phyloP scores from a whole-genome alignment of 805 yeast species.

The Myxozyma melibiosi region DNA sequence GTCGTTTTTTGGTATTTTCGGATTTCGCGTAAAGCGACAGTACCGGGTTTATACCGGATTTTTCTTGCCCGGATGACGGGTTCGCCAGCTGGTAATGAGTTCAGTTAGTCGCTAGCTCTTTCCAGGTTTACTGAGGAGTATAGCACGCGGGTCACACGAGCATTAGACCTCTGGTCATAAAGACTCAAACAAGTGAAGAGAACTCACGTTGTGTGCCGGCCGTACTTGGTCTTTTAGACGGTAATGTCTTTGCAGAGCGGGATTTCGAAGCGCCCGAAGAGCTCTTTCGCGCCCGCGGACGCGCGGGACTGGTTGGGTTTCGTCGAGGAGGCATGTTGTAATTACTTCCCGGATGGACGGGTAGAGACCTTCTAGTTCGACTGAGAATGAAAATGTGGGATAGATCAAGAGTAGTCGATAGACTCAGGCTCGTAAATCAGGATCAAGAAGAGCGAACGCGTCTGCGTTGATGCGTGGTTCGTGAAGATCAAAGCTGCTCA shows the following conservation, averaged over 20 bases:
- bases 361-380: no score
- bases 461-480: no score
- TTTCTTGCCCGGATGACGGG: constrained; percentile 52
- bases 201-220: not conserved
- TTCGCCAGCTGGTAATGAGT: constrained; percentile 5
- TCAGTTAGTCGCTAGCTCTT: not conserved
- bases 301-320: not conserved
- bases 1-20: constrained; percentile 97
- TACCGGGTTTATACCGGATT: constrained; percentile 94
- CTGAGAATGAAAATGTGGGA: no score
- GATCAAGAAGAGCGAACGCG: no score
- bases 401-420: no score
- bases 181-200: not conserved
- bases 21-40: constrained; percentile 94
- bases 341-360: not conserved
- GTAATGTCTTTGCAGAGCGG: constrained; percentile 22
- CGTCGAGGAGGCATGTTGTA: constrained; percentile 20
- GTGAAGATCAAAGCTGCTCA: no score
- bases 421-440: no score
- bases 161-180: not conserved
- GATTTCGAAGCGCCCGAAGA: constrained; percentile 12
- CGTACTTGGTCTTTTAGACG: constrained; percentile 9
- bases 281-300: not conserved
- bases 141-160: no score
- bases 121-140: no score